Evolutionary conservation across 345 rosid species (phyloP).

Genomic region (Citrus australasica): DNA sequence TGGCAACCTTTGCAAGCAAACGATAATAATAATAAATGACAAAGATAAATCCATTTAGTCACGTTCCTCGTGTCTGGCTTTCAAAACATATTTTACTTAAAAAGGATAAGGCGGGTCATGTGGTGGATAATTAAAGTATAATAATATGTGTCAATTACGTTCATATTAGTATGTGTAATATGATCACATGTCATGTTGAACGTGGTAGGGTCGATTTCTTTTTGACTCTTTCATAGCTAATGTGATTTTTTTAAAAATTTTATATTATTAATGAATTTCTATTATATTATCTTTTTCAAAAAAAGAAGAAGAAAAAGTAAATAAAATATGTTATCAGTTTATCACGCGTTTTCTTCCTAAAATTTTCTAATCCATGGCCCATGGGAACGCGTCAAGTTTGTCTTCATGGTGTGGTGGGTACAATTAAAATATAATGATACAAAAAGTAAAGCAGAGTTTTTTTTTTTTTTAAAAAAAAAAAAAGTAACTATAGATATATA

Average conservation of each 20-base stretch:
- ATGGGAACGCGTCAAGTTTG: background rate
- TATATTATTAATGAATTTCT: too few relatives aligned
- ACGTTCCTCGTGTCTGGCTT: background rate
- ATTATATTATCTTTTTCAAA: too few relatives aligned
- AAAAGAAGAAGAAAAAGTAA: too few relatives aligned
- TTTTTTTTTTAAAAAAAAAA: too few relatives aligned
- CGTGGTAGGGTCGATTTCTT: constrained; percentile 12
- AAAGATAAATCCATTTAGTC: background rate
- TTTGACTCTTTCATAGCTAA: background rate
- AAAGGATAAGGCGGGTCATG: background rate
- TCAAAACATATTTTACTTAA: background rate
- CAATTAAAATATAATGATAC: too few relatives aligned
- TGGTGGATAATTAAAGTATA: background rate
- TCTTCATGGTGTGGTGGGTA: too few relatives aligned
- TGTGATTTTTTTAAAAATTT: too few relatives aligned
- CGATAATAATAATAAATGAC: background rate
- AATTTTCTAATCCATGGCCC: background rate
- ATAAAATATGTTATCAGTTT: background rate
- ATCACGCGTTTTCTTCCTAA: background rate
- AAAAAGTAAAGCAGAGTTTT: too few relatives aligned
- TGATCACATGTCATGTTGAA: constrained; percentile 14
- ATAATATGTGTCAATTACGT: too few relatives aligned
- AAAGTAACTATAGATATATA: background rate
- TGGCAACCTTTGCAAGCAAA: background rate
- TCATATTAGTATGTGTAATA: background rate